Evolutionary conservation across 805 yeast species (phyloP).

Genomic region (Jamesozyma piceae): DNA sequence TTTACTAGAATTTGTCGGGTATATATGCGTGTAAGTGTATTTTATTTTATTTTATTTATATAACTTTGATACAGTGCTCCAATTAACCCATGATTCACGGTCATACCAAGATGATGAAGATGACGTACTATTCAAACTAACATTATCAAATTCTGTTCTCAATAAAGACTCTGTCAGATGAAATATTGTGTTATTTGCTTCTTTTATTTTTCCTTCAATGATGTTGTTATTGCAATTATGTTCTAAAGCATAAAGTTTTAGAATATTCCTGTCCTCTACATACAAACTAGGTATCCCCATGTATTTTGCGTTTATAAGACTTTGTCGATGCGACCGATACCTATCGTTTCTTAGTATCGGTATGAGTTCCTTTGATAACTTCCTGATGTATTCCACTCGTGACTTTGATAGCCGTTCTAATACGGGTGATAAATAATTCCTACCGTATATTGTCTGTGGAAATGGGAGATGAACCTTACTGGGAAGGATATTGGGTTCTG

Average conservation of each 20-base stretch:
- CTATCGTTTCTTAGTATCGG: neutral
- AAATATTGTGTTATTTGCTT: neutral
- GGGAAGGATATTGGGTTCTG: neutral
- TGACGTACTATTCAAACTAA: neutral
- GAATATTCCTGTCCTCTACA: neutral
- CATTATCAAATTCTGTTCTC: neutral
- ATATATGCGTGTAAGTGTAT: too few relatives aligned
- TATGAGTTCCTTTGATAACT: neutral
- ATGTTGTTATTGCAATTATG: neutral
- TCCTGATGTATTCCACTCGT: neutral
- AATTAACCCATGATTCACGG: neutral
- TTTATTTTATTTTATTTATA: too few relatives aligned
- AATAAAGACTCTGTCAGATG: neutral
- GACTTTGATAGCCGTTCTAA: neutral
- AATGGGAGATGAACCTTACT: neutral
- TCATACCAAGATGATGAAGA: neutral
- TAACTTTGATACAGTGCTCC: neutral
- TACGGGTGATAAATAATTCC: neutral
- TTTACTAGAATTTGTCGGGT: too few relatives aligned
- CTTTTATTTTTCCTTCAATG: neutral
- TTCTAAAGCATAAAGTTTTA: neutral
- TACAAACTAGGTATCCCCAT: constrained; percentile 12
- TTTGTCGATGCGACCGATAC: neutral
- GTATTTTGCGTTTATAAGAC: neutral
- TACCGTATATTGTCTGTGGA: neutral